phyloP scores from a whole-genome alignment of 495 filamentous ascomycete genomes.

The Penicillium robsamsonii region DNA sequence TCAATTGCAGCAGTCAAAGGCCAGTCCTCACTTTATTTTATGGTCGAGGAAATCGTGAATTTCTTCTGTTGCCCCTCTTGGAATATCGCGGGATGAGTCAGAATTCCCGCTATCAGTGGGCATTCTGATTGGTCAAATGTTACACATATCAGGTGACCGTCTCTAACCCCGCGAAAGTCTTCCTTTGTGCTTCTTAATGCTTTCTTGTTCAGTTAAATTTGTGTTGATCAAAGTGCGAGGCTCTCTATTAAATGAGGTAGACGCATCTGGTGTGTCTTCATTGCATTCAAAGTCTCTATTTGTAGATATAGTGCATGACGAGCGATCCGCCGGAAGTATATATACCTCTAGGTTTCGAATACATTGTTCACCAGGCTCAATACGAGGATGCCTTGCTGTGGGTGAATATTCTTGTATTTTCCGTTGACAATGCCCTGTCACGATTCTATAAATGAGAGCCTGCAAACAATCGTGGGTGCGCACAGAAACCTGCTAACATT shows the following conservation, averaged over 20 bases:
- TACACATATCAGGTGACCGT: constrained; percentile 9
- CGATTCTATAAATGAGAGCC: too few species aligned
- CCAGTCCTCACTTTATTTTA: constrained; percentile 7
- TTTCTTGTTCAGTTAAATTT: neutral
- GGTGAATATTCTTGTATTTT: too few species aligned
- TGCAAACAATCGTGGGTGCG: too few species aligned
- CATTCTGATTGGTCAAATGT: constrained; percentile 12
- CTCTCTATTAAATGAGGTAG: neutral
- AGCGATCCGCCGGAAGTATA: neutral
- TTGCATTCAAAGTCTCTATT: neutral
- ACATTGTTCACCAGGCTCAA: too few species aligned
- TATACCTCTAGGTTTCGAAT: neutral
- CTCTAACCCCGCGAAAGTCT: constrained; percentile 1
- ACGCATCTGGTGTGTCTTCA: too few species aligned
- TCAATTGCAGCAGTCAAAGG: neutral
- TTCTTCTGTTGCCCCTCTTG: constrained; percentile 23
- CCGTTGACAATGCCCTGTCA: too few species aligned
- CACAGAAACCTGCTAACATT: too few species aligned
- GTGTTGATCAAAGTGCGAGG: neutral
- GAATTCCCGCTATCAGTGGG: constrained; percentile 17
- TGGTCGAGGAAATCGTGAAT: constrained; percentile 2
- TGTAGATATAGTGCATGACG: neutral
- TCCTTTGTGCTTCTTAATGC: neutral
- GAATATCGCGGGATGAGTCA: constrained; percentile 26
- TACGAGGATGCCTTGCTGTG: too few species aligned